Evolutionary conservation across 768 basidiomycete genomes (phyloP).

Genomic region (Boletus edulis): DNA sequence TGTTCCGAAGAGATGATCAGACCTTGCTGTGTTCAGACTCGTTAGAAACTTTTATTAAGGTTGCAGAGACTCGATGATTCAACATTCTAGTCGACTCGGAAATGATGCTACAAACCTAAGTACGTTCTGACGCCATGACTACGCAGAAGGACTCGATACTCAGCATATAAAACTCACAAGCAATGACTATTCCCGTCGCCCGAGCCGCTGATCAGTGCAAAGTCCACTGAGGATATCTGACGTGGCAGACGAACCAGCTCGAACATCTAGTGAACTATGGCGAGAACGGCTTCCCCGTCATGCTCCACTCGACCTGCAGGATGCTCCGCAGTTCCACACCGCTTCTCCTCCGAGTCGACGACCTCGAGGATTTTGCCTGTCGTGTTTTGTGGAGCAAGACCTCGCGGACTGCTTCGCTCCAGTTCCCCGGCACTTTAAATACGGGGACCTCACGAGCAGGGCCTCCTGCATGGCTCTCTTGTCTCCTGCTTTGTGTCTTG

Average conservation of each 20-base stretch:
- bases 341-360: conserved; percentile 13
- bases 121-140: neutral
- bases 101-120: neutral
- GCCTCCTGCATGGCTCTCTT: conserved; percentile 20
- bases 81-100: neutral
- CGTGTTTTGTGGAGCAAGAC: conserved; percentile 19
- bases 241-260: conserved; percentile 3
- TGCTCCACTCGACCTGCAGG: conserved; percentile 4
- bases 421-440: conserved; percentile 27
- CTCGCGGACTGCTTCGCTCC: conserved; percentile 14
- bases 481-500: conserved; percentile 23
- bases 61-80: neutral
- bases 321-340: conserved; percentile 21
- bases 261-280: conserved; percentile 1
- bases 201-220: neutral
- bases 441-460: conserved; percentile 14
- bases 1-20: neutral
- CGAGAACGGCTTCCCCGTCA: conserved; percentile 13
- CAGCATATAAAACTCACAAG: neutral
- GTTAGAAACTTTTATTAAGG: neutral
- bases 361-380: conserved; percentile 18
- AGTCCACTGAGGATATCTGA: neutral
- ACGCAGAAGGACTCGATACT: neutral
- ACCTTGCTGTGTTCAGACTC: neutral
- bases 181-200: neutral